A percentile compares a stretch with the other conserved stretches of the same genome.
phyloP scores from a whole-genome alignment of 192 early-diverging fungal species.

The Jimgerdemannia flammicorona region DNA sequence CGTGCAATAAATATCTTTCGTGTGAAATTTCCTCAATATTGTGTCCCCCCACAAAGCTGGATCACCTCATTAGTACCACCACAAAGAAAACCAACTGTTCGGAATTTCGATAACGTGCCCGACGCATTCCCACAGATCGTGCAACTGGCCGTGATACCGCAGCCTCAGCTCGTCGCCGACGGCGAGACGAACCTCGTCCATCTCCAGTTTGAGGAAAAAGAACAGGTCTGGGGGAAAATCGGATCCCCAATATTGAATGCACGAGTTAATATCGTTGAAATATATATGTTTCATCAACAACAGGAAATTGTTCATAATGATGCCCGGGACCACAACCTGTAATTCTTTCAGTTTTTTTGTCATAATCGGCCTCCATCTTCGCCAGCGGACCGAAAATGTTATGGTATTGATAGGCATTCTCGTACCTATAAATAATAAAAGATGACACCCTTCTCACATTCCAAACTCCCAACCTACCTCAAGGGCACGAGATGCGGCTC shows the following conservation, averaged over 20 bases:
- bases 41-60: too few relatives aligned
- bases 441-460: background rate
- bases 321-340: too few relatives aligned
- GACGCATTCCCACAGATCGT: slow-evolving; percentile 77
- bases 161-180: slow-evolving; percentile 93
- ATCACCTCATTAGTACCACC: background rate
- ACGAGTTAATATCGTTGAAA: background rate
- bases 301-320: too few relatives aligned
- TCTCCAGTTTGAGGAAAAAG: slow-evolving; percentile 86
- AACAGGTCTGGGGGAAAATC: slow-evolving; percentile 76
- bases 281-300: too few relatives aligned
- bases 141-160: slow-evolving; percentile 82
- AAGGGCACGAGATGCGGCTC: slow-evolving; percentile 82
- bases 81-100: slow-evolving; percentile 63
- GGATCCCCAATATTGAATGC: background rate
- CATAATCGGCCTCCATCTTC: slow-evolving; percentile 74
- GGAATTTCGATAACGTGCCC: slow-evolving; percentile 97
- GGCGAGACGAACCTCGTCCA: slow-evolving; percentile 84
- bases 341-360: slow-evolving; percentile 48
- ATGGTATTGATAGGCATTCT: slow-evolving; percentile 97
- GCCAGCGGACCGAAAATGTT: slow-evolving; percentile 94
- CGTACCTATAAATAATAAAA: slow-evolving; percentile 68
- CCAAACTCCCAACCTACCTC: slow-evolving; percentile 33
- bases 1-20: too few relatives aligned
- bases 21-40: too few relatives aligned